Evolutionary conservation across 2,329 filamentous ascomycete species (phyloP).

Genomic region (Bipolaris cookei): DNA sequence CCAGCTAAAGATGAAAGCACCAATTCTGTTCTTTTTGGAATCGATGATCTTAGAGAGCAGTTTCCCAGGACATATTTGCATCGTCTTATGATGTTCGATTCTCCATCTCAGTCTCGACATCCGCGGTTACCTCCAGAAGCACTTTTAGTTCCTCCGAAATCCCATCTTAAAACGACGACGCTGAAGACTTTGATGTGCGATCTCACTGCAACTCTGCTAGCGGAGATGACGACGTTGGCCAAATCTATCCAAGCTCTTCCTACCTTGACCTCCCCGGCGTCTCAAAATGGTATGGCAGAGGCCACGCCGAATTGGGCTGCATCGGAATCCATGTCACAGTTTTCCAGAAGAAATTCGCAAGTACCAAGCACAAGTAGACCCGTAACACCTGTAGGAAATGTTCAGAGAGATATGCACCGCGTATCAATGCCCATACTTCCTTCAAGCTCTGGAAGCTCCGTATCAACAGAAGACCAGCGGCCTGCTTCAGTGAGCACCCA

Average conservation of each 20-base stretch:
- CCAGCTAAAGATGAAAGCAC: conserved; percentile 37
- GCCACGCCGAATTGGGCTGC: conserved; percentile 40
- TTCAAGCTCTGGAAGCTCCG: conserved; percentile 43
- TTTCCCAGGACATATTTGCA: conserved; percentile 80
- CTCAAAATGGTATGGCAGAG: conserved; percentile 36
- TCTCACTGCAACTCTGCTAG: conserved; percentile 53
- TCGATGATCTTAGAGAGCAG: conserved; percentile 72
- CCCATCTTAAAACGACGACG: conserved; percentile 75
- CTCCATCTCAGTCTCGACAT: conserved; percentile 49
- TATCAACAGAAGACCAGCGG: conserved; percentile 36
- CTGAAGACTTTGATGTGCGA: conserved; percentile 56
- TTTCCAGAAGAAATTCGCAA: conserved; percentile 43
- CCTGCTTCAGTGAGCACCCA: conserved; percentile 36
- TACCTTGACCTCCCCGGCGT: conserved; percentile 65
- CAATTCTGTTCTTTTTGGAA: conserved; percentile 61
- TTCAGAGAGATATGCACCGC: conserved; percentile 68
- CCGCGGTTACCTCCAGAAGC: conserved; percentile 67
- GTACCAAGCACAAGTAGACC: conserved; percentile 34
- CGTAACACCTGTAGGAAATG: conserved; percentile 42
- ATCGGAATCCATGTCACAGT: conserved; percentile 33
- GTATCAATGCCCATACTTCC: conserved; percentile 79
- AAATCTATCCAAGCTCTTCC: conserved; percentile 60
- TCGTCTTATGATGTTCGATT: conserved; percentile 81
- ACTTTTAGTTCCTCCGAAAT: conserved; percentile 70
- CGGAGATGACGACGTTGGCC: conserved; percentile 56